phyloP scores from a whole-genome alignment of 2,329 filamentous ascomycete genomes.

The Fusarium protoensiforme region DNA sequence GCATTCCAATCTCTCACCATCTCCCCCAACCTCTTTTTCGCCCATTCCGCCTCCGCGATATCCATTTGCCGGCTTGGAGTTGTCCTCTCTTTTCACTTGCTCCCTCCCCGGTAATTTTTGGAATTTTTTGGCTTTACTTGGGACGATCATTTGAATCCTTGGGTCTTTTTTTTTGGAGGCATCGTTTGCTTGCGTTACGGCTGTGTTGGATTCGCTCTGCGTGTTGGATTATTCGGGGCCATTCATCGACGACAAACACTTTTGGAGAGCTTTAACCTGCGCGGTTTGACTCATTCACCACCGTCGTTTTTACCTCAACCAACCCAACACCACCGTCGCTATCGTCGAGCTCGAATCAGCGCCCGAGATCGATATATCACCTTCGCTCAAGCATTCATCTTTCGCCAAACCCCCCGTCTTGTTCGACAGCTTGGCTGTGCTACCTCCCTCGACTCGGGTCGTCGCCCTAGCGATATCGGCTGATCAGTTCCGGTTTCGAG shows the following conservation, averaged over 20 bases:
- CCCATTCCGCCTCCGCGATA: slow-evolving; percentile 19
- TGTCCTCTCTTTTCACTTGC: slow-evolving; percentile 17
- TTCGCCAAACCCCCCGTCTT: slow-evolving; percentile 5
- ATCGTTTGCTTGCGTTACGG: slow-evolving; percentile 16
- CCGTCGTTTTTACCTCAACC: neutral
- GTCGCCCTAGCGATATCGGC: slow-evolving; percentile 28
- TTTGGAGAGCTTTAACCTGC: slow-evolving; percentile 9
- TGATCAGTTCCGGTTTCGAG: slow-evolving; percentile 23
- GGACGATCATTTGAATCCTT: slow-evolving; percentile 31
- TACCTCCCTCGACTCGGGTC: slow-evolving; percentile 32
- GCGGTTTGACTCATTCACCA: slow-evolving; percentile 19
- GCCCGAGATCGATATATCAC: neutral
- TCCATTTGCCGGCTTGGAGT: slow-evolving; percentile 21
- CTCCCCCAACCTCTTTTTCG: slow-evolving; percentile 32
- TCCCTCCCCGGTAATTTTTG: slow-evolving; percentile 19
- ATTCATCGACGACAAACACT: slow-evolving; percentile 16
- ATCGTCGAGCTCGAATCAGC: slow-evolving; percentile 12
- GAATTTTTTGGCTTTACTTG: slow-evolving; percentile 31
- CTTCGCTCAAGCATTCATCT: neutral
- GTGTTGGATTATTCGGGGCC: slow-evolving; percentile 9
- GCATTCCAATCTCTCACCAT: slow-evolving; percentile 32
- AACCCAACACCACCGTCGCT: neutral
- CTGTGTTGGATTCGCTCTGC: slow-evolving; percentile 4
- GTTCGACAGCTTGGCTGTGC: slow-evolving; percentile 30
- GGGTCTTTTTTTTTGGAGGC: slow-evolving; percentile 6